Percentiles rank a stretch among this genome's conserved stretches.
These are phyloP conservation scores for Rhizopogon sp. DNA, from an alignment of 768 basidiomycete species.

Conservation along the genomic window DNA sequence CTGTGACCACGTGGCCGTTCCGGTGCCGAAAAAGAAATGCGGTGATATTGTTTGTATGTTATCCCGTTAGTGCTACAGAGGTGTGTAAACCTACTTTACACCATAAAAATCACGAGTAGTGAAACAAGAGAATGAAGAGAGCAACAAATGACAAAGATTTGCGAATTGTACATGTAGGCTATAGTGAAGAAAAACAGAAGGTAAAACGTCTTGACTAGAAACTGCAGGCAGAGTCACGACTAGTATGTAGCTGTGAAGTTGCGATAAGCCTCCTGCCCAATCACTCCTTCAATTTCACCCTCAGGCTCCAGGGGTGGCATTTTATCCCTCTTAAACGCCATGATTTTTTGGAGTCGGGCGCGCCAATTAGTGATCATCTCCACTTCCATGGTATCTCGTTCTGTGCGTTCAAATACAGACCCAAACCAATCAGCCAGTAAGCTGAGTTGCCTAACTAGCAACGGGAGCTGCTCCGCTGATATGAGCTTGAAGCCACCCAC, in stretches of 20 bases:
- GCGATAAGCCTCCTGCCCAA: constrained; percentile 46
- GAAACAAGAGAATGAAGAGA: neutral
- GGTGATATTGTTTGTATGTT: too few species aligned
- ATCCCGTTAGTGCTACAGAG: too few species aligned
- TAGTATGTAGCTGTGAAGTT: constrained; percentile 57
- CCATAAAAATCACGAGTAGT: neutral
- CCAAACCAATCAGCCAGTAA: constrained; percentile 89
- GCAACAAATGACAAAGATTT: neutral
- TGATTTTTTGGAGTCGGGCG: constrained; percentile 71
- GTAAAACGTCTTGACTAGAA: neutral
- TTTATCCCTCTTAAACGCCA: constrained; percentile 44
- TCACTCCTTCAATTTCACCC: constrained; percentile 35
- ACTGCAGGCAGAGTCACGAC: neutral
- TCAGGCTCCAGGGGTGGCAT: constrained; percentile 17
- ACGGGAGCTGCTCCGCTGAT: constrained; percentile 79
- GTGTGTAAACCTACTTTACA: neutral
- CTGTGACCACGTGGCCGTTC: too few species aligned
- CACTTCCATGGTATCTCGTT: constrained; percentile 59
- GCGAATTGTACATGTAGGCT: too few species aligned
- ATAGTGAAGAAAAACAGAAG: neutral
- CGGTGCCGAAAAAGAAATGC: too few species aligned
- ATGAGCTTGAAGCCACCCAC: constrained; percentile 93
- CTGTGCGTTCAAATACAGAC: constrained; percentile 72
- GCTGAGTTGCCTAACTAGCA: constrained; percentile 85
- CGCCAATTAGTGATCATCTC: constrained; percentile 93